Evolutionary conservation across 1,284 basidiomycete species (phyloP), one percentile per base, ranked within the genome.

Genomic region (Boletus smithii): DNA sequence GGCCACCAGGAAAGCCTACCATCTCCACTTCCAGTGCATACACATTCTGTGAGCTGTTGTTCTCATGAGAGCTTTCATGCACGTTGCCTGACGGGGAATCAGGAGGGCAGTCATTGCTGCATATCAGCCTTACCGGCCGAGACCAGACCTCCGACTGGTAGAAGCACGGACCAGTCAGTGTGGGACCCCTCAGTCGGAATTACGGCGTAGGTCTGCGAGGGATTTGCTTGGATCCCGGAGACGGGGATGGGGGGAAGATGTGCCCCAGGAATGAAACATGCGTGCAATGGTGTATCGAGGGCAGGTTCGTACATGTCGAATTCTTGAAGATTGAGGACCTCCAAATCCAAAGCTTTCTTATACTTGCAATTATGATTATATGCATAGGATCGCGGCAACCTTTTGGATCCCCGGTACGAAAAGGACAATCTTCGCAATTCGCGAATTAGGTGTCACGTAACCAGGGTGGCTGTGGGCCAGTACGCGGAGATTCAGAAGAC

Each of bases 271-370:
- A 26, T 34, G 34, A 34, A 14, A 8, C 14, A n/a, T 29, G 18
- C 22, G 6, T 36, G 18, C 27, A 6, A 5, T 5, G 14, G 32
- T 31, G 20, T 33, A 10, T 34, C 9, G n/a, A 33, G 10, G 20
- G 26, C 23, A 17, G 22, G 47, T 41, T 18, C 33, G 31, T 53
- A 24, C 36, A 57, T 36, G 23, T 40, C 20, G 14, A n/a, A 20
- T n/a, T 44, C 16, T 38, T 10, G 13, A 31, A 27, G 18, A 38
- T 17, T 8, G 24, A 18, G 7, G n/a, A n/a, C 13, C 9, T 31
- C 8, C 31, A 51, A 26, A 23, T 27, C 6, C 32, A 18, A 23
- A 3, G 29, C n/a, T 14, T 23, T 44, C 26, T 54, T 51, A 54
- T 51, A 51, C 22, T 20, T 44, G 33, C 3, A 24, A 26, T 17